phyloP scores from a whole-genome alignment of 495 filamentous ascomycete species.

The Sporormia fimetaria region DNA sequence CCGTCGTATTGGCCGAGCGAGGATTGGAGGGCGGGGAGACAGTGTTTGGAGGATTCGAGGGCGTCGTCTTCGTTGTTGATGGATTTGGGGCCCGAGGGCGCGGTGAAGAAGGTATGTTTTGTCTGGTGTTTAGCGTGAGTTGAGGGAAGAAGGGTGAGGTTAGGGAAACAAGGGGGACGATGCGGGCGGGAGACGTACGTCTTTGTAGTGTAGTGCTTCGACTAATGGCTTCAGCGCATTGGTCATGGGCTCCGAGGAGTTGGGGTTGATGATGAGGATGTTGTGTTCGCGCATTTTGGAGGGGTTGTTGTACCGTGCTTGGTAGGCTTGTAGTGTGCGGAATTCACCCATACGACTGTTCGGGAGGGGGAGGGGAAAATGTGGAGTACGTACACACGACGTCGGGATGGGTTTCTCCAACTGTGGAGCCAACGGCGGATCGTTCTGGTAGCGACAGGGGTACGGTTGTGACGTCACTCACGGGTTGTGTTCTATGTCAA shows the following conservation, averaged over 20 bases:
- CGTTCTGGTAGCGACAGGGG: too few species aligned
- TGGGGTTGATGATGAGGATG: constrained; percentile 85
- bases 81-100: constrained; percentile 44
- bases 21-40: constrained; percentile 43
- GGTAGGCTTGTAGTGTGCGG: too few species aligned
- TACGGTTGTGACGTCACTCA: too few species aligned
- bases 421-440: too few species aligned
- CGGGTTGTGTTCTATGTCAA: too few species aligned
- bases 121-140: constrained; percentile 33
- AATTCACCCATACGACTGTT: constrained; percentile 9
- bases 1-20: constrained; percentile 51
- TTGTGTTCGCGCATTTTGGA: constrained; percentile 23
- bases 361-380: too few species aligned
- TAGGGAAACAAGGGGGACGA: neutral
- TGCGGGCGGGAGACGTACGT: constrained; percentile 33
- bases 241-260: constrained; percentile 77
- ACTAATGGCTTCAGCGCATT: constrained; percentile 56
- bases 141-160: constrained; percentile 1
- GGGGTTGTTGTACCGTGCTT: too few species aligned
- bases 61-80: constrained; percentile 56
- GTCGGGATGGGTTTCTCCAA: too few species aligned
- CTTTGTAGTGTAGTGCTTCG: constrained; percentile 37
- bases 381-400: too few species aligned
- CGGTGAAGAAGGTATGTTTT: constrained; percentile 46
- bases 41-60: constrained; percentile 39